These are phyloP conservation scores for Lactarius trivialis DNA, from an alignment of 768 basidiomycete genomes.

Conservation along the genomic window DNA sequence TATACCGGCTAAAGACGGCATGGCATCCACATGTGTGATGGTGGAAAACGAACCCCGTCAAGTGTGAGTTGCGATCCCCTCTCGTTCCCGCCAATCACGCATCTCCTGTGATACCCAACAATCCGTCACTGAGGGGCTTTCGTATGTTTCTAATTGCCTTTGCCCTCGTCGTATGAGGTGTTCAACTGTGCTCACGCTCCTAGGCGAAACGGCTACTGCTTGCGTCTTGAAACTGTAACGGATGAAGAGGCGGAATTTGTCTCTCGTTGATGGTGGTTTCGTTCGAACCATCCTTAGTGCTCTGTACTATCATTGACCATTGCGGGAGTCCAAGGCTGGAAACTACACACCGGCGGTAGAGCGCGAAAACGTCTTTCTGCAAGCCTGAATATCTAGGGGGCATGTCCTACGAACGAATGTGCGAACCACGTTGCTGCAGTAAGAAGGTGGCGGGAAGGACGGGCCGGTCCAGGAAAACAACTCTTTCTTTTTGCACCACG, in stretches of 20 bases:
- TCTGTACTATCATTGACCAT: constrained; percentile 32
- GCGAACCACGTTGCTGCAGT: not conserved
- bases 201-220: constrained; percentile 52
- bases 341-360: constrained; percentile 47
- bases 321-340: not conserved
- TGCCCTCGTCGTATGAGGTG: constrained; percentile 65
- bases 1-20: not conserved
- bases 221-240: constrained; percentile 65
- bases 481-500: not conserved
- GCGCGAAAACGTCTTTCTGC: constrained; percentile 44
- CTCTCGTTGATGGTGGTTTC: constrained; percentile 54
- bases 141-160: constrained; percentile 64
- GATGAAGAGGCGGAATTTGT: constrained; percentile 61
- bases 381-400: constrained; percentile 38
- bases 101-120: constrained; percentile 71
- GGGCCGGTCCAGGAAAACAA: not conserved
- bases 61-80: constrained; percentile 16
- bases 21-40: not conserved
- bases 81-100: constrained; percentile 50
- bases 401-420: constrained; percentile 24
- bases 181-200: constrained; percentile 64
- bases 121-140: constrained; percentile 59
- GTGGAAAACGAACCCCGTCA: not conserved
- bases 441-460: not conserved
- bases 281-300: constrained; percentile 68